These are phyloP conservation scores for Pichia sp. DNA, from an alignment of 1,139 yeast genomes.

Conservation along the genomic window DNA sequence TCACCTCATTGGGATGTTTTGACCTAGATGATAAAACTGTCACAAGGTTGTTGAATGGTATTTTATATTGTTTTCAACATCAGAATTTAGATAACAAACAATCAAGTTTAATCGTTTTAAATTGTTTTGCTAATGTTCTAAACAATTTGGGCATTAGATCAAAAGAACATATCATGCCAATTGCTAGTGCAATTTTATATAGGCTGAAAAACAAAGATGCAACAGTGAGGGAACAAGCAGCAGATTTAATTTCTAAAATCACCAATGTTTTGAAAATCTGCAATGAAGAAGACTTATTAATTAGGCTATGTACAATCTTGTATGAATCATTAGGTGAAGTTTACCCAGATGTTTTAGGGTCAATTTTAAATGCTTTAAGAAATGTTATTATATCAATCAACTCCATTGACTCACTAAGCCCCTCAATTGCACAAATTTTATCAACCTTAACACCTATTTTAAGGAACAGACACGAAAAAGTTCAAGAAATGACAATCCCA, in stretches of 20 bases:
- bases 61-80: slow-evolving; percentile 78
- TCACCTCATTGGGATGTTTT: slow-evolving; percentile 40
- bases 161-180: slow-evolving; percentile 68
- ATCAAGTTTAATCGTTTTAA: slow-evolving; percentile 49
- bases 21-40: slow-evolving; percentile 57
- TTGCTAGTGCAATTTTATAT: slow-evolving; percentile 67
- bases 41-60: slow-evolving; percentile 68
- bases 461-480: slow-evolving; percentile 84
- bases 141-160: slow-evolving; percentile 63
- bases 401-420: slow-evolving; percentile 48
- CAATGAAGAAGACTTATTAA: slow-evolving; percentile 55
- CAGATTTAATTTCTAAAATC: slow-evolving; percentile 63
- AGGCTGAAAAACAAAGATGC: slow-evolving; percentile 69
- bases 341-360: slow-evolving; percentile 88
- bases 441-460: slow-evolving; percentile 90
- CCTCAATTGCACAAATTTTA: slow-evolving; percentile 75
- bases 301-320: slow-evolving; percentile 65
- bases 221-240: slow-evolving; percentile 77
- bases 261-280: slow-evolving; percentile 67
- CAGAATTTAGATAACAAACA: slow-evolving; percentile 34
- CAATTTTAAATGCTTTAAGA: slow-evolving; percentile 66
- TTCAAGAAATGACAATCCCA: slow-evolving; percentile 77
- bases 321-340: slow-evolving; percentile 94
- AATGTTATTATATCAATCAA: slow-evolving; percentile 47
- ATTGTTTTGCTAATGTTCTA: slow-evolving; percentile 61